Evolutionary conservation across 306 rosid genomes (phyloP), one percentile per base, ranked within the genome.

Genomic region (Fragaria vesca): DNA sequence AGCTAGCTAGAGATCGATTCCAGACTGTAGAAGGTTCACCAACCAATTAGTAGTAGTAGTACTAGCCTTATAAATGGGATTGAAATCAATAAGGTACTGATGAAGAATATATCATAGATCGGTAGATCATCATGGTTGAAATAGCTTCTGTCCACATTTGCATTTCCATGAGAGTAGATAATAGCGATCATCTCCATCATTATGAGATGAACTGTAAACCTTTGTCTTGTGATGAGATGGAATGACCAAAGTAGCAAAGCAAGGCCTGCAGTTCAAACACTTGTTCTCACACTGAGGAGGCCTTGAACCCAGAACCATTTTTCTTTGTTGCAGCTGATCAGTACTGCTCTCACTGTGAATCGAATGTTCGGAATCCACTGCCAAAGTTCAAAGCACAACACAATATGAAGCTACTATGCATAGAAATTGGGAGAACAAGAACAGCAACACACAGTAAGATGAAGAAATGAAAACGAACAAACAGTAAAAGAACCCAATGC

Each of bases 101-200:
- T 18, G 43, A 16, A 30, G 43, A 63, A 30, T 28, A 2, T 32
- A 17, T 16, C 8, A 32, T 0, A 60, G 28, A 47, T 46, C 26
- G 65, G 28, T 3, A 10, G 12, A 60, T 60, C 5, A 69, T 90
- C 88, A 89, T 71, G 97, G 97, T 26, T 87, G 92, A 85, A 71
- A 94, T 5, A 94, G 75, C 88, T 88, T 90, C 69, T 88, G 61
- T 47, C 97, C 95, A 80, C 98, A 94, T 73, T 74, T 84, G 85
- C 98, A 94, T 87, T 88, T 92, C 98, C 98, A 94, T 12, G 96
- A 83, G 32, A 94, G 91, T 47, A 88, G 91, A 48, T 94, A 90
- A 81, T 94, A 92, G 75, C 84, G 81, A 61, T 83, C 97, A 50
- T 83, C 88, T 36, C 89, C 90, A 51, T 90, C 96, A 4, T 82